Evolutionary conservation across 1,284 basidiomycete species (phyloP), one percentile per base, ranked within the genome.

Genomic region (Termitomyces sp.): DNA sequence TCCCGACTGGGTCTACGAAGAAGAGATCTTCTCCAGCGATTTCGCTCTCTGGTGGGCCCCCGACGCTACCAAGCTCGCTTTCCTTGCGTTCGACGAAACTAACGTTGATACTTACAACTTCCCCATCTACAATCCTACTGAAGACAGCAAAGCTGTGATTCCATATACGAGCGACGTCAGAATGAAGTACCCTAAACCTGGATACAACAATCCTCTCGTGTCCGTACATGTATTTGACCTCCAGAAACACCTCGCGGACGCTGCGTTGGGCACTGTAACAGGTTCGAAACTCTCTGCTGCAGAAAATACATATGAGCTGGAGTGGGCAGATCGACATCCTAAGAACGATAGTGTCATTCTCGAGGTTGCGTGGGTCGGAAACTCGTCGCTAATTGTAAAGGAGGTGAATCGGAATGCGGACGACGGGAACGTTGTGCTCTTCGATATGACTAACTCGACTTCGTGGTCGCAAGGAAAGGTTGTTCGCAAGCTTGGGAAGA

Each of bases 1-100:
- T 0, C 92, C 94, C 0, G 94, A 97, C 69, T 98, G 96, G 92
- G 94, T 96, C 5, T 97, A 97, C 69, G 94, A 98, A 69, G 94
- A 98, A 69, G 94, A 98, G 68, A 82, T 98, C 24, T 90, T 94
- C 61, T 73, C 77, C 4, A 67, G 73, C 34, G 84, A 94, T 63
- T 85, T 71, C 50, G 87, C 94, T 0, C 75, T 96, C 6, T 98
- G 94, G 94, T 98, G 92, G 88, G 88, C 89, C 28, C 94, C 94
- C 0, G 83, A 90, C 61, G 87, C 88, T 0, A 73, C 79, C 9
- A 88, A 88, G 59, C 63, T 98, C 36, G 92, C 94, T 0, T 99
- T 88, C 73, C 82, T 98, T 40, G 75, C 82, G 13, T 85, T 93
- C 57, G 93, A 99, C 70, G 96, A 98, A 74, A 89, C 90, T 0